A percentile compares a stretch with the other conserved stretches of the same genome.
Conservation (phyloP, 345 rosid genomes). For the Lenwebbia sp. region DNA sequence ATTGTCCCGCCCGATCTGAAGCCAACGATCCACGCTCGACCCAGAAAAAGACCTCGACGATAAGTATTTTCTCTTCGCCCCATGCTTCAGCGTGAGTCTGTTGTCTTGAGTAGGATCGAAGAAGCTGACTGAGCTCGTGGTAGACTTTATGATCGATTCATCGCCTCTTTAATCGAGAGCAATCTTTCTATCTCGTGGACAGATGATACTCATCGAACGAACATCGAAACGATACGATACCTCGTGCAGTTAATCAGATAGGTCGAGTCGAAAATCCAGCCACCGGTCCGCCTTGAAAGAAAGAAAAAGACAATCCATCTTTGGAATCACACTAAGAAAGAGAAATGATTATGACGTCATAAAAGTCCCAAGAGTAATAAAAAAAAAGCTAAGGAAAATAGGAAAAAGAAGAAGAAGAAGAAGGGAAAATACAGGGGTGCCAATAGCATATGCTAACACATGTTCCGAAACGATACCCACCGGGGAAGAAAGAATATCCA, state of each 20-base stretch:
- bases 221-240: not conserved
- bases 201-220: not conserved
- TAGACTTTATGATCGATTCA: not conserved
- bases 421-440: not conserved
- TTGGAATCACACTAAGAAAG: not conserved
- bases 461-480: not conserved
- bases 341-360: not conserved
- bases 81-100: too few relatives aligned
- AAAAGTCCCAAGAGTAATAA: not conserved
- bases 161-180: not conserved
- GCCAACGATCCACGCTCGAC: not conserved
- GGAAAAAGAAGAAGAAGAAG: fast-evolving
- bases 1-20: not conserved
- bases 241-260: not conserved
- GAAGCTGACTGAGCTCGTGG: too few relatives aligned
- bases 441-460: not conserved
- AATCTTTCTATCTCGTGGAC: not conserved
- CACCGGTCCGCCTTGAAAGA: fast-evolving
- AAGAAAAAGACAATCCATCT: not conserved
- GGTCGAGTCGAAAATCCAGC: not conserved
- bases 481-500: not conserved
- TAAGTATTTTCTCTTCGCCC: not conserved
- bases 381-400: not conserved
- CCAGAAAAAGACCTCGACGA: not conserved
- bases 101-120: too few relatives aligned